Base-by-base conservation (phyloP, 2,329 filamentous ascomycete genomes). In the Cytospora schulzeri region DNA sequence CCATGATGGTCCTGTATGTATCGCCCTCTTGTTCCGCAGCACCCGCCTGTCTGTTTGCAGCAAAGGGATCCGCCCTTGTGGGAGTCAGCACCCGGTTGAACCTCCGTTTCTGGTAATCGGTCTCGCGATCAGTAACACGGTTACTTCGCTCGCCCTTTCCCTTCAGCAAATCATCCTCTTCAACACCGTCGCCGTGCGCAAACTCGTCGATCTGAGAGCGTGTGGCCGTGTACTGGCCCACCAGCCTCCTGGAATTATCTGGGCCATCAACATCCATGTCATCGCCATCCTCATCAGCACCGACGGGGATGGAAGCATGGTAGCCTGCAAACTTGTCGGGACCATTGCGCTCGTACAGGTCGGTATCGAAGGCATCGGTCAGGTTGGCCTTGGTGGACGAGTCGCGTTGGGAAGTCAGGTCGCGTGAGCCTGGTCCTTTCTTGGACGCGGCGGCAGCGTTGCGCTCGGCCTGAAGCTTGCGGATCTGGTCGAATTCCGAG, bases 181-280 rank as follows among this genome's bases (percentile, higher is more conserved):
- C 94, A 29, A 94, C 92, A 52, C 91, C 93, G 67, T 85, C 83
- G 62, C 93, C 93, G 61, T 87, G 88, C 28, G 94, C 89, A 78
- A 97, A 96, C 78, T 99, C 95, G 75, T 97, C 92, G 74, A 99
- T 93, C 79, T 97, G 92, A 58, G 91, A 88, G 70, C 87, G 90
- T 48, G 93, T 94, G 29, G 95, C 95, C 41, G 95, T 99, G 79
- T 99, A 99, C 78, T 98, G 95, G 68, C 93, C 94, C 38, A 97
- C 90, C 66, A 99, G 83, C 66, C 92, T 87, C 72, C 90, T 87
- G 70, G 91, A 88, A 71, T 81, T 88, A 76, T 91, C 90, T 63
- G 80, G 87, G 76, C 89, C 91, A 57, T 85, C 85, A 86, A 92
- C 92, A 65, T 91, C 89, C 72, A 90, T 88, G 69, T 93, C 91